phyloP scores from a whole-genome alignment of 495 filamentous ascomycete species.

The Aspergillus bridgeri region DNA sequence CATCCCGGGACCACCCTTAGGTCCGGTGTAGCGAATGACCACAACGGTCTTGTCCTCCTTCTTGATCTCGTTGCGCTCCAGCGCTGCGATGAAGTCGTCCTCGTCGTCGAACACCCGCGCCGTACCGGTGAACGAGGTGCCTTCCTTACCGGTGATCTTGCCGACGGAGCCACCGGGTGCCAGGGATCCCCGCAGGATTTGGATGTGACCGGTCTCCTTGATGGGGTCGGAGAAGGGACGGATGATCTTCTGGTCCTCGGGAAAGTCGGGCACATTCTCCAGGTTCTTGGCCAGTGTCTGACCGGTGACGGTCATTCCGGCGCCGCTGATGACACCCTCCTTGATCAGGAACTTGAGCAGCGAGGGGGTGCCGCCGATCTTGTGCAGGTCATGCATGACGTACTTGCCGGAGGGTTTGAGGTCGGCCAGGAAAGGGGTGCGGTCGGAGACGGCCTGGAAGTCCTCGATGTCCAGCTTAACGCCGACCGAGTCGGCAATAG shows the following conservation, averaged over 20 bases:
- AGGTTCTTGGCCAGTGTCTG: constrained; percentile 92
- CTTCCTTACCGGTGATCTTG: constrained; percentile 99
- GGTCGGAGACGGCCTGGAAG: constrained; percentile 92
- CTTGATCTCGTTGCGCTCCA: constrained; percentile 80
- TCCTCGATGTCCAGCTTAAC: constrained; percentile 94
- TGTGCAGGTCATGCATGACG: constrained; percentile 87
- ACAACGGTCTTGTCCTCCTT: constrained; percentile 98
- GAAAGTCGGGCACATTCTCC: constrained; percentile 71
- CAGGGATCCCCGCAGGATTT: constrained; percentile 88
- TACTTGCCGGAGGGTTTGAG: constrained; percentile 97
- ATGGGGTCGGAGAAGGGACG: constrained; percentile 88
- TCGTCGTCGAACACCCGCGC: constrained; percentile 86
- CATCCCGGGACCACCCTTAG: constrained; percentile 95
- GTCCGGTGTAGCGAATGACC: constrained; percentile 94
- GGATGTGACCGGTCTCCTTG: constrained; percentile 92
- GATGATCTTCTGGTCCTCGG: constrained; percentile 83
- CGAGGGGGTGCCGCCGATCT: constrained; percentile 87
- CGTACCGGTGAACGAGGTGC: constrained; percentile 79
- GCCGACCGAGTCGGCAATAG: constrained; percentile 91
- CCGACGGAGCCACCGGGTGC: constrained; percentile 91
- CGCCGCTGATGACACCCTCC: constrained; percentile 84
- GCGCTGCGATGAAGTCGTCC: constrained; percentile 72
- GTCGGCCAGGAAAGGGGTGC: constrained; percentile 89
- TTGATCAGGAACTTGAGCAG: constrained; percentile 88
- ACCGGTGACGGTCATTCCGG: constrained; percentile 88